Conservation (phyloP, 2,329 filamentous ascomycete species). For the Hymenoscyphus albidus region DNA sequence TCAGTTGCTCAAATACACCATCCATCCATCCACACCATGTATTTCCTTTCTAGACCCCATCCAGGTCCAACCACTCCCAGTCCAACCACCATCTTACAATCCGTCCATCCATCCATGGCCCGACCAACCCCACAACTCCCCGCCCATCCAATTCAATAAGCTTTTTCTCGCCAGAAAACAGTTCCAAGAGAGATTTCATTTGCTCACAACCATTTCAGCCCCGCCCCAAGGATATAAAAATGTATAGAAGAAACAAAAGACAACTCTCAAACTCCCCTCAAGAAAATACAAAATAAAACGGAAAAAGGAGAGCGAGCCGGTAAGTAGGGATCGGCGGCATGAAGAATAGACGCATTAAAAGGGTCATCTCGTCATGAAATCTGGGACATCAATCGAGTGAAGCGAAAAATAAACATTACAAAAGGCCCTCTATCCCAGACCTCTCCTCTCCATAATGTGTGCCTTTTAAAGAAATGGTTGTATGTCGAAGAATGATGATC, state of each 20-base stretch:
- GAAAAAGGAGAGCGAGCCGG: neutral
- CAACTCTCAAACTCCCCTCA: neutral
- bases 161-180: neutral
- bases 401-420: constrained; percentile 15
- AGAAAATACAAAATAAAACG: constrained; percentile 7
- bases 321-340: neutral
- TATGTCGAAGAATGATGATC: constrained; percentile 6
- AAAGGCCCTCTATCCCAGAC: neutral
- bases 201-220: no score
- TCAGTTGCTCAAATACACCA: neutral
- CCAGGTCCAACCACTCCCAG: neutral
- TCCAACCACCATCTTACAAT: neutral
- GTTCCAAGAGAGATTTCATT: no score
- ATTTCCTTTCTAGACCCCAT: neutral
- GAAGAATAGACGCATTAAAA: neutral
- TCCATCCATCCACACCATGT: neutral
- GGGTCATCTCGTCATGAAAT: constrained; percentile 4
- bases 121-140: neutral
- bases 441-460: neutral
- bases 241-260: no score
- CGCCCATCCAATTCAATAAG: neutral
- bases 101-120: neutral
- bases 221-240: neutral
- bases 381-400: constrained; percentile 11
- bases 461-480: neutral